phyloP scores from a whole-genome alignment of 2,329 filamentous ascomycete species.

The Epicoccum sorghinum region DNA sequence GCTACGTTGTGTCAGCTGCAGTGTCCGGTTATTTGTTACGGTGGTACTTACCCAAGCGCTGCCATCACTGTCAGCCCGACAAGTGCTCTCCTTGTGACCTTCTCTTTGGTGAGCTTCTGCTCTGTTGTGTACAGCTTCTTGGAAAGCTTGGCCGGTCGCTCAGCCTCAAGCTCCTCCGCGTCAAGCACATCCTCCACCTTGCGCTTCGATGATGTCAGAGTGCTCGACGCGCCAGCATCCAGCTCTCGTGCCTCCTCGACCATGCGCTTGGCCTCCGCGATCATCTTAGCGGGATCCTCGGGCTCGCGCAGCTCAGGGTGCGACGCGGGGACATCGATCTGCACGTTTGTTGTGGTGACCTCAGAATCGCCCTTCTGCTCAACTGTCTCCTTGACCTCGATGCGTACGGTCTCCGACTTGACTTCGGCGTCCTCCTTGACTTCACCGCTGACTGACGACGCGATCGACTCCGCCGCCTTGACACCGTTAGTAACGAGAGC shows the following conservation, averaged over 20 bases:
- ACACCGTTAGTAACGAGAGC: conserved; percentile 48
- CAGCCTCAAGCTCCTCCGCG: conserved; percentile 53
- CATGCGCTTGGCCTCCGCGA: conserved; percentile 86
- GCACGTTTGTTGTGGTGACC: conserved; percentile 73
- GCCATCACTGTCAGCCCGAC: conserved; percentile 86
- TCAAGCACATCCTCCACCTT: conserved; percentile 66
- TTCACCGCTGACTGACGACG: conserved; percentile 49
- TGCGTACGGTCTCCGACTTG: conserved; percentile 62
- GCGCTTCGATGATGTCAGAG: conserved; percentile 40
- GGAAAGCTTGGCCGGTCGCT: conserved; percentile 72
- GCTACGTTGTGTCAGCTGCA: conserved; percentile 1
- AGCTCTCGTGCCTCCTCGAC: conserved; percentile 72
- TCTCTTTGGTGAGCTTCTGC: conserved; percentile 81
- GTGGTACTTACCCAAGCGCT: conserved; percentile 81
- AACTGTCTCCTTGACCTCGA: conserved; percentile 71
- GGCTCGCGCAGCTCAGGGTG: conserved; percentile 72
- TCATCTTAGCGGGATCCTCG: conserved; percentile 81
- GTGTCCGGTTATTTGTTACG: not conserved
- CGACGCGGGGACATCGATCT: conserved; percentile 74
- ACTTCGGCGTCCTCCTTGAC: conserved; percentile 33
- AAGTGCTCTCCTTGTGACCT: conserved; percentile 82
- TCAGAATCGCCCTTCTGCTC: conserved; percentile 66
- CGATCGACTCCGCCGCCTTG: conserved; percentile 48
- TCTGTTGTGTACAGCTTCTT: conserved; percentile 70
- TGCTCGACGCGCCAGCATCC: conserved; percentile 40